These are phyloP conservation scores for Brassica juncea DNA, from an alignment of 345 rosid species.

Conservation along the genomic window DNA sequence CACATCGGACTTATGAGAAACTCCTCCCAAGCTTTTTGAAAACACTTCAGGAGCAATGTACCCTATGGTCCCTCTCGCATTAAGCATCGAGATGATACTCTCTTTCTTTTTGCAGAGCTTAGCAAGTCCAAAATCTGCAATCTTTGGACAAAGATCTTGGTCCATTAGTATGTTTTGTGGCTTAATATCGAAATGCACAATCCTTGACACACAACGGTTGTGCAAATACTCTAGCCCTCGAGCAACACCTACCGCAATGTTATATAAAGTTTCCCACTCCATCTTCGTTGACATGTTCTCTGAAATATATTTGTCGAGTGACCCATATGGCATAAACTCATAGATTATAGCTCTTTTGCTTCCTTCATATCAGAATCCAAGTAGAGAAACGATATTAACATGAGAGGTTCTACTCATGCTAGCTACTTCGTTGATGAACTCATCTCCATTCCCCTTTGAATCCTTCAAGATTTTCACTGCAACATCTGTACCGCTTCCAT, in stretches of 20 bases:
- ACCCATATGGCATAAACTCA: neutral
- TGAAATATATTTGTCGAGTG: neutral
- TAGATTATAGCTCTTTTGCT: neutral
- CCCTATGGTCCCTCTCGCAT: conserved; percentile 1
- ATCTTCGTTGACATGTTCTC: neutral
- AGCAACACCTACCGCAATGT: neutral
- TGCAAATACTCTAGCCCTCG: conserved; percentile 5
- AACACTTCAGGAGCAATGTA: conserved; percentile 1
- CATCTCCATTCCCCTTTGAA: neutral
- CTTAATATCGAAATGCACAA: neutral
- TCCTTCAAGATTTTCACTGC: neutral
- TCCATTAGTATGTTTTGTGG: conserved; percentile 1
- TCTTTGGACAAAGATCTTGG: conserved; percentile 2
- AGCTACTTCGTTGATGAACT: neutral
- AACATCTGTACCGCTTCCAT: neutral
- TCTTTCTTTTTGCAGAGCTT: neutral
- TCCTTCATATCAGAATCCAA: neutral
- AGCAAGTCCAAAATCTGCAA: conserved; percentile 1
- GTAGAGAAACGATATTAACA: neutral
- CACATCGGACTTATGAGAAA: neutral
- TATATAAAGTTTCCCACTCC: neutral
- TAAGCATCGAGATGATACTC: neutral
- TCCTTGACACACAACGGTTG: neutral
- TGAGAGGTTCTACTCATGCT: conserved; percentile 9
- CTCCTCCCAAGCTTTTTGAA: conserved; percentile 4